phyloP scores from a whole-genome alignment of 805 yeast genomes.

The Ascoidea tarda region DNA sequence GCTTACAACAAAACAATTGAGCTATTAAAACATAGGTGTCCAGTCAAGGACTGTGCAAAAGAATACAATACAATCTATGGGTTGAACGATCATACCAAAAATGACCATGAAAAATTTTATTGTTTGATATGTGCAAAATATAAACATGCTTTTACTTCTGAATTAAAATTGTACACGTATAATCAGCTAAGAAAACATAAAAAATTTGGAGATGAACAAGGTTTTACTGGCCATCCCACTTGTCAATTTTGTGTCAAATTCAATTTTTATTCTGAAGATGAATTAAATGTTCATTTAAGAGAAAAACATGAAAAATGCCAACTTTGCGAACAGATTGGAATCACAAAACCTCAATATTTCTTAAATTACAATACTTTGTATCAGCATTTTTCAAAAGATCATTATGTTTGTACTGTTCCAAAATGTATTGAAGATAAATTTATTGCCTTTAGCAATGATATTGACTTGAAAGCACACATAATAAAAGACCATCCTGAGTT shows the following conservation, averaged over 20 bases:
- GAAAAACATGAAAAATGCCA: constrained; percentile 80
- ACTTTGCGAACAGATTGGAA: constrained; percentile 63
- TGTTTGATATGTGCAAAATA: constrained; percentile 71
- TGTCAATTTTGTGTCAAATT: constrained; percentile 69
- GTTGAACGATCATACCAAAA: constrained; percentile 49
- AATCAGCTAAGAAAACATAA: constrained; percentile 60
- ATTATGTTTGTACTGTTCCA: constrained; percentile 65
- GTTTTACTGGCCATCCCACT: constrained; percentile 80
- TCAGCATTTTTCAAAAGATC: constrained; percentile 59
- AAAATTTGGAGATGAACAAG: constrained; percentile 53
- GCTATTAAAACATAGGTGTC: constrained; percentile 44
- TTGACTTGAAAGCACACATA: constrained; percentile 83
- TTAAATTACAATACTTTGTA: constrained; percentile 61
- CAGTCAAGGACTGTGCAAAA: constrained; percentile 23
- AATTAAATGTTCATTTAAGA: constrained; percentile 67
- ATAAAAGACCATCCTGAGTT: constrained; percentile 63
- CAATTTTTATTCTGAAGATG: constrained; percentile 82
- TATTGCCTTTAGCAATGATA: constrained; percentile 78
- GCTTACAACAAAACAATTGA: constrained; percentile 33
- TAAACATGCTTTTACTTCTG: constrained; percentile 66
- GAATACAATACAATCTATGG: constrained; percentile 36
- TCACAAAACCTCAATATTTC: constrained; percentile 59
- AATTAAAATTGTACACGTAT: constrained; percentile 45
- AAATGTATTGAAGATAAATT: constrained; percentile 79
- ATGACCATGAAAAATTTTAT: constrained; percentile 44